Evolutionary conservation across 768 basidiomycete genomes (phyloP), one percentile per base, ranked within the genome.

Genomic region (Clitopilus passeckerianus): DNA sequence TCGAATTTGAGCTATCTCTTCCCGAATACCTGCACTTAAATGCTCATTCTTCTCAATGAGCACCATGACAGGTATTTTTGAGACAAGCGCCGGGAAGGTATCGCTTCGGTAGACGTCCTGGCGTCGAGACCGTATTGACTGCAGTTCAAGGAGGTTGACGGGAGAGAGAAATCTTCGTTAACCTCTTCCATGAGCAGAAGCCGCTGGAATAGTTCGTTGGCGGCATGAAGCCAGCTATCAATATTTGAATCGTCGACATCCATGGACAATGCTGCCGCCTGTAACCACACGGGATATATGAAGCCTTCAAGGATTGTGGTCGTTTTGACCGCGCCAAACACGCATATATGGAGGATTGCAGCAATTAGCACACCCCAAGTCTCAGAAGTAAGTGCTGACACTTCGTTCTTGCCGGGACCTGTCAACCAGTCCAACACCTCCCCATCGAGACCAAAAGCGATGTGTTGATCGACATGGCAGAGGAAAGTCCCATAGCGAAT

Each of bases 221-320:
- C 85, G 6, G 87, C 83, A 35, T 74, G 75, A 27, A 93, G 72
- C 57, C 86, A 84, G 3, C 77, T 75, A 46, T 80, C 75, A 2
- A 80, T 69, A n/a, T 77, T 66, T 23, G 74, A 70, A 0, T 73
- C 73, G 57, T 80, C 76, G 37, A 75, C 72, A 22, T 65, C 66
- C 0, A 69, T 64, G 0, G 72, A 65, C 44, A 75, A 67, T 9
- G 72, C 71, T 12, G 85, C 82, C n/a, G 77, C 81, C 20, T 81
- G 72, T 54, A 78, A 75, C 91, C 91, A 94, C 5, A 86, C 84
- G 18, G 89, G 90, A 68, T 90, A 92, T n/a, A 91, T 80, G 16
- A 94, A 70, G 14, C 90, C 90, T 57, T 79, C 75, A 37, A 94
- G 72, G 50, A 93, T 79, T 0, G 89, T 91, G 1, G 89, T 89